Conservation (phyloP, 2,329 filamentous ascomycete species). For the Huntiella abstrusa region DNA sequence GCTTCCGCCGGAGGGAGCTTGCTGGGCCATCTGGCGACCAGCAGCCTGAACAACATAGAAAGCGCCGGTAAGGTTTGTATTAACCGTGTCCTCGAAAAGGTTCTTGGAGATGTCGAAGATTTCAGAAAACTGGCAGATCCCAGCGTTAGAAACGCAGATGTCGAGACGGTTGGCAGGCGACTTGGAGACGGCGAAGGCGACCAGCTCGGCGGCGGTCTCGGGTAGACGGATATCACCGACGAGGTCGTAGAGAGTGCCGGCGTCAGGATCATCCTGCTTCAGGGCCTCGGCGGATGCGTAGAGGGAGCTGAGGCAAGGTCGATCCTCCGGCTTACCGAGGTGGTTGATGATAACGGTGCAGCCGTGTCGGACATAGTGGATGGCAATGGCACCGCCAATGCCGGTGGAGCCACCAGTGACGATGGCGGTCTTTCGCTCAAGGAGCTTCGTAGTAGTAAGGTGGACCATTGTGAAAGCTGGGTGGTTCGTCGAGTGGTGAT, state of each 20-base stretch:
- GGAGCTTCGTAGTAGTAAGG: constrained; percentile 27
- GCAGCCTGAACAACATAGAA: constrained; percentile 78
- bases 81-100: constrained; percentile 52
- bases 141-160: constrained; percentile 76
- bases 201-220: constrained; percentile 48
- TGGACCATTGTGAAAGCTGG: neutral
- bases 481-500: too few relatives aligned
- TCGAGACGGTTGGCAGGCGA: constrained; percentile 42
- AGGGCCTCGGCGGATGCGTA: constrained; percentile 32
- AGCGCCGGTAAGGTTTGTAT: constrained; percentile 68
- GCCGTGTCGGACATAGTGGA: constrained; percentile 61
- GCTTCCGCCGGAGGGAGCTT: constrained; percentile 49
- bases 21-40: constrained; percentile 57
- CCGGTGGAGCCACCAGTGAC: constrained; percentile 77
- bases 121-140: constrained; percentile 73
- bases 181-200: constrained; percentile 42
- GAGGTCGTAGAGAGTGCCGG: constrained; percentile 38
- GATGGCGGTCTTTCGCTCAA: constrained; percentile 59
- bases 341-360: constrained; percentile 68
- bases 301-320: constrained; percentile 33
- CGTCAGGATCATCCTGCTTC: constrained; percentile 15
- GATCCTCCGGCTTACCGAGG: constrained; percentile 38
- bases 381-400: constrained; percentile 68
- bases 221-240: constrained; percentile 61
- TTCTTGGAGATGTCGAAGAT: constrained; percentile 57